A percentile compares a stretch with the other conserved stretches of the same genome.
Evolutionary conservation across 306 rosid species (phyloP).

Genomic region (Medicago lupulina): DNA sequence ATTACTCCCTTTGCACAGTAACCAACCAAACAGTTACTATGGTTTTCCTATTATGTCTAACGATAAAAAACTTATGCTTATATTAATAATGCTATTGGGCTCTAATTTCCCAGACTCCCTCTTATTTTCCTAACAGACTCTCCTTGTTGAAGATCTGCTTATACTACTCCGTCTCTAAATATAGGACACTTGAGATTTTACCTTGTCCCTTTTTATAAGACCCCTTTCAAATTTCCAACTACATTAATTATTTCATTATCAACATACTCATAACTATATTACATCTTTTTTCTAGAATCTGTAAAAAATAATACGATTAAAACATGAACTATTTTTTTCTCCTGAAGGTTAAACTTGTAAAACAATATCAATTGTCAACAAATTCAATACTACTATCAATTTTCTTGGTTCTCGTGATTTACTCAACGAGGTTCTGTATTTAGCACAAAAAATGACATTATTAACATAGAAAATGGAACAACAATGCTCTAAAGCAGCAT

Average conservation of each 20-base stretch:
- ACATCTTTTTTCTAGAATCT: not conserved
- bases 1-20: conserved; percentile 29
- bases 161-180: not conserved
- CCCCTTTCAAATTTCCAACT: not conserved
- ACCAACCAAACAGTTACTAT: conserved; percentile 15
- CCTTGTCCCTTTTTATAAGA: not conserved
- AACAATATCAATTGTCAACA: not conserved
- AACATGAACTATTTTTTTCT: not conserved
- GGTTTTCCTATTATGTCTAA: conserved; percentile 20
- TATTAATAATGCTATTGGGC: conserved; percentile 16
- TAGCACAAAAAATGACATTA: conserved; percentile 10
- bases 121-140: conserved; percentile 26
- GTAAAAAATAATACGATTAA: not conserved
- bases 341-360: not conserved
- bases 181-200: not conserved
- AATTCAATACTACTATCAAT: not conserved
- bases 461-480: conserved; percentile 31
- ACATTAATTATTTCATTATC: not conserved
- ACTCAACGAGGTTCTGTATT: not conserved
- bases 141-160: conserved; percentile 1
- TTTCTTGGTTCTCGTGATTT: not conserved
- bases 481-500: conserved; percentile 24
- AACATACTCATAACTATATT: not conserved
- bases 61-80: conserved; percentile 14
- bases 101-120: conserved; percentile 6